Evolutionary conservation across 208 protist species (phyloP), one percentile per base, ranked within the genome.

Genomic region (Porcisia deanei): DNA sequence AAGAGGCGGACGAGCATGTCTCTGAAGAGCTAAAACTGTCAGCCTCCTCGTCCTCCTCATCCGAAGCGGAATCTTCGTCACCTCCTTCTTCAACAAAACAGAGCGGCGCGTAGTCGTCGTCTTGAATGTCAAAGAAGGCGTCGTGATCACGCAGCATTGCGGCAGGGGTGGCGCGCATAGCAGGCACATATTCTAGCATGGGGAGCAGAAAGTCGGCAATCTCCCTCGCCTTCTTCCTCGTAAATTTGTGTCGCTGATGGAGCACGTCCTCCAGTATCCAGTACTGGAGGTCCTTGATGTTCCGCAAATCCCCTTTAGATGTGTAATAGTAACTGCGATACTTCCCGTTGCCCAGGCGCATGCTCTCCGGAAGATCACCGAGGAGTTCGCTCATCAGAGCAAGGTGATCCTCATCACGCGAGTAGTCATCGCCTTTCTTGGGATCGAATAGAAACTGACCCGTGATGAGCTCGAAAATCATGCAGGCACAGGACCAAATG

Each of bases 381-480:
- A 99, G 87, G 1, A 98, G 80, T 76, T 99, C 98, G 14, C 95
- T 97, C 81, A 99, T 98, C 25, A 98, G 78, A 16, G 97, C 97
- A 7, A 99, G 86, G 80, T 99, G 98, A 76, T 97, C 92, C 81
- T 97, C 92, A 69, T 97, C 92, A n/a, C 92, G 88, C 47, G 88
- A 89, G 83, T 95, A 98, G 81, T 89, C 83, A 63, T 97, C 91
- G 63, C 95, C 97, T 61, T 92, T 87, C 68, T 98, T 90, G 12
- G 97, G 97, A 76, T 98, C 94, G 81, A 98, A 98, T 37, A 98
- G 84, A 71, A 97, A 97, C 70, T 98, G 91, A 14, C 97, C 97
- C 3, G 95, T 98, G 64, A 98, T 95, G 34, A 98, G 89, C 84
- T 98, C 97, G 71, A 97, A 98, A n/a, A 98, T 83, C 84, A 98